These are phyloP conservation scores for Leptographium procerum DNA, from an alignment of 2,329 filamentous ascomycete species.

Conservation along the genomic window DNA sequence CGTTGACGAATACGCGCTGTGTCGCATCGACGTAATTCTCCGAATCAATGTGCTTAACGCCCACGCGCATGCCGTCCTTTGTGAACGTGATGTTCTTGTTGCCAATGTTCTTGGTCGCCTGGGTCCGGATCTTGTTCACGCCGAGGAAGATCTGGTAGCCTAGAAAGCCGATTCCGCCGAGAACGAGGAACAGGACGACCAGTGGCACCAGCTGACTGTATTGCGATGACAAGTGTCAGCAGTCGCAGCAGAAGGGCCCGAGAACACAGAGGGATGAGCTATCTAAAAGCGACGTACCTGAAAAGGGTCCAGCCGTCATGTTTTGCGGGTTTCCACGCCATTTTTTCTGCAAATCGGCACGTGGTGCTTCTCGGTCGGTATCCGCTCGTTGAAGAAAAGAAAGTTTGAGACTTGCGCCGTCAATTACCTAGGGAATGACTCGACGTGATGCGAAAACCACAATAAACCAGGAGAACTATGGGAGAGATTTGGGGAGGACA, in stretches of 20 bases:
- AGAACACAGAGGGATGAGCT: no score
- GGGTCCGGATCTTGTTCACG: slow-evolving; percentile 51
- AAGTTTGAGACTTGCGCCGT: background rate
- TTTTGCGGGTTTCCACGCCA: background rate
- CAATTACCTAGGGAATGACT: no score
- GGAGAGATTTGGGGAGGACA: background rate
- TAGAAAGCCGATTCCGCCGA: slow-evolving; percentile 50
- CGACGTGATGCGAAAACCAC: background rate
- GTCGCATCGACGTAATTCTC: slow-evolving; percentile 66
- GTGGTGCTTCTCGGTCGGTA: background rate
- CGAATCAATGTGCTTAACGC: slow-evolving; percentile 54
- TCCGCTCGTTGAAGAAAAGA: background rate
- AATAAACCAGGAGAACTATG: background rate
- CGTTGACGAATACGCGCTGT: slow-evolving; percentile 56
- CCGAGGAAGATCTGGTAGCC: slow-evolving; percentile 64
- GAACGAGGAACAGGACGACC: slow-evolving; percentile 47
- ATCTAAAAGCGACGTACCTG: background rate
- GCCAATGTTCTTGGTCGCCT: slow-evolving; percentile 58
- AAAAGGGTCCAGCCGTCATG: background rate
- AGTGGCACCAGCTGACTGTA: slow-evolving; percentile 53
- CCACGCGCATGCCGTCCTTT: slow-evolving; percentile 62
- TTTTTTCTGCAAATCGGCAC: background rate
- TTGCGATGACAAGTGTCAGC: slow-evolving; percentile 14
- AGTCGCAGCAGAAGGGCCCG: slow-evolving; percentile 8
- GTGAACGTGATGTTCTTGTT: slow-evolving; percentile 66